phyloP scores from a whole-genome alignment of 495 filamentous ascomycete species.

The Xylaria castorea region DNA sequence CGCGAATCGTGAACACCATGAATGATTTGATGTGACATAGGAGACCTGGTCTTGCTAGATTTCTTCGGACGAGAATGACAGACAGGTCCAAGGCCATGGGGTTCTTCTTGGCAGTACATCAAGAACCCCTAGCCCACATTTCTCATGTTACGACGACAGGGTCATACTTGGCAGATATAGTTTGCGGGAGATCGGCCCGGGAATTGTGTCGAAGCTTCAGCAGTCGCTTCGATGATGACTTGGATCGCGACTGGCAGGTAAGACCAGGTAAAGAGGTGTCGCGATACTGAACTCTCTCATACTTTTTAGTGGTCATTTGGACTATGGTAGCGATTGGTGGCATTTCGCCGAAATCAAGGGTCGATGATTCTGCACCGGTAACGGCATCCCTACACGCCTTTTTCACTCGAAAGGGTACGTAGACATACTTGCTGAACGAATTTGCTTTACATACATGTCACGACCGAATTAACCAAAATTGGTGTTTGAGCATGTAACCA shows the following conservation, averaged over 20 bases:
- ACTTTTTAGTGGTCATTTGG: neutral
- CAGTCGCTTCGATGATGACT: neutral
- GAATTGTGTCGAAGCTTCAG: neutral
- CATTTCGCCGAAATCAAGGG: neutral
- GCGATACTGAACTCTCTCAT: neutral
- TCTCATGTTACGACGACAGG: neutral
- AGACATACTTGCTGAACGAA: neutral
- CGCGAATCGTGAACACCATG: neutral
- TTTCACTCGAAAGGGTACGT: neutral
- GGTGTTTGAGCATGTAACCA: neutral
- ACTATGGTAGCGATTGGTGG: neutral
- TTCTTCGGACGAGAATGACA: conserved; percentile 13
- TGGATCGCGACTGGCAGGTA: neutral
- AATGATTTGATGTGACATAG: neutral
- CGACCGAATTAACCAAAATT: neutral
- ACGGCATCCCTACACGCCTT: neutral
- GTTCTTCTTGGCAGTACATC: neutral
- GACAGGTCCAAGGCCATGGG: conserved; percentile 4
- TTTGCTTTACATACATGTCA: neutral
- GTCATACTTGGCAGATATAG: conserved; percentile 2
- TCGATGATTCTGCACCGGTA: neutral
- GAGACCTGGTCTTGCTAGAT: conserved; percentile 6
- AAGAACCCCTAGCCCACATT: conserved; percentile 19
- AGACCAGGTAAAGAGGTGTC: neutral
- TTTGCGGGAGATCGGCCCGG: conserved; percentile 11